Evolutionary conservation across 1,284 basidiomycete genomes (phyloP), one percentile per base, ranked within the genome.

Genomic region (Tylopilus sp.): DNA sequence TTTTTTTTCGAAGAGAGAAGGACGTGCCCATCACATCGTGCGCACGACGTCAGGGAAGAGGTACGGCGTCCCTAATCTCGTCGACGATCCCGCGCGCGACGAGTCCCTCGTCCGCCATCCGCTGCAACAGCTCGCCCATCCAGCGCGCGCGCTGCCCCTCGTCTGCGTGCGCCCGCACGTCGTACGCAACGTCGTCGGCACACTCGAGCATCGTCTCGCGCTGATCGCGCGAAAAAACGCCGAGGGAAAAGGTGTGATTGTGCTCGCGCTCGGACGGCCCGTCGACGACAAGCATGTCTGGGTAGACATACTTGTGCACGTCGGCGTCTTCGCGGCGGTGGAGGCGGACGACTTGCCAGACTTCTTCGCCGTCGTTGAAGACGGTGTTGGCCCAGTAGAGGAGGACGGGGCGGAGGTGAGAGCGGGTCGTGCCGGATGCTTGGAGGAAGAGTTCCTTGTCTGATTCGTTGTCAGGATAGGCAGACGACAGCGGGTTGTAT

Each of bases 271-370:
- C 55, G 40, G 12, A 28, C 16, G 31, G n/a, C 21, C 28, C 49
- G 13, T 64, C 58, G 37, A 64, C 55, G 21, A 63, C 63, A 44
- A 65, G 55, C 33, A 66, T 10, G 34, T 62, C 63, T 3, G 64
- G 64, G 10, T 64, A 66, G 33, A 59, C 50, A 41, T 66, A 65
- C 18, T 48, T 52, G 44, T 50, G 31, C 16, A 40, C 15, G 19
- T 42, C 31, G 36, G 30, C 13, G 7, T 19, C 33, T 19, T 51
- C 52, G 2, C 35, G 55, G 2, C 33, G 33, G 13, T 53, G 49
- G 30, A 66, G 58, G 10, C 60, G 60, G 13, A 61, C 54, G 51
- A 61, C 62, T 5, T 61, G 63, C 59, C 63, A 66, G 5, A 61
- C 57, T 33, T 61, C 57, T n/a, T 56, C 57, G 8, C 59, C 59